Base-by-base conservation (phyloP, 176 grass and related monocot species). In the Ensete glaucum region DNA sequence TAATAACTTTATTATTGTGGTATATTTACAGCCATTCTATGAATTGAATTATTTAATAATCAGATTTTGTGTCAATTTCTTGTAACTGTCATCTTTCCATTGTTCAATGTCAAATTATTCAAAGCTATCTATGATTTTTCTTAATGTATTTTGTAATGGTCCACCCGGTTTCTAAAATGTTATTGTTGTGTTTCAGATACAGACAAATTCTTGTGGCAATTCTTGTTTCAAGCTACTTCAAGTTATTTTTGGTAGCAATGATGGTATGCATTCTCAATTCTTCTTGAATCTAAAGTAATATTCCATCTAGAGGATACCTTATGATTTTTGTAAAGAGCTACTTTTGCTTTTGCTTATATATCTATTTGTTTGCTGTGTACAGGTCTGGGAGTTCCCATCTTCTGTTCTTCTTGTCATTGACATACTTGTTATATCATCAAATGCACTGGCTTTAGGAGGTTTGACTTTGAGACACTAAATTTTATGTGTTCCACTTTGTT, bases 151-250 rank as follows among this genome's bases (percentile, higher is more conserved):
- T 70, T 50, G 2, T 20, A n/a, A 70, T n/a, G n/a, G 25, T 70
- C 21, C 4, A 19, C 8, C 5, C 27, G 22, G 3, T 54, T 24
- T 10, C 27, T 13, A 55, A 34, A 64, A 52, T 81, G 50, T 54
- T n/a, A 49, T 73, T 89, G 26, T 84, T 43, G 16, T 78, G 81
- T 73, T 73, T 77, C 79, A 93, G 94, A 78, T 91, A 82, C 68
- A 89, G 80, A 69, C 81, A 93, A 68, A 73, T 93, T 83, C 27
- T 93, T 11, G 80, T 88, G 21, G 85, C 90, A 17, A 20, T 89
- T 78, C 85, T 97, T 76, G 83, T 93, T 87, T 98, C 90, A 56
- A 93, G 88, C 82, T 98, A 98, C 78, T 82, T 98, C 88, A 93
- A 93, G 68, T 72, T 93, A 71, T 93, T 87, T 83, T 88, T 91